Percentiles rank a stretch among this genome's conserved stretches.
phyloP scores from a whole-genome alignment of 2,329 filamentous ascomycete genomes.

The Lachnellula suecica region DNA sequence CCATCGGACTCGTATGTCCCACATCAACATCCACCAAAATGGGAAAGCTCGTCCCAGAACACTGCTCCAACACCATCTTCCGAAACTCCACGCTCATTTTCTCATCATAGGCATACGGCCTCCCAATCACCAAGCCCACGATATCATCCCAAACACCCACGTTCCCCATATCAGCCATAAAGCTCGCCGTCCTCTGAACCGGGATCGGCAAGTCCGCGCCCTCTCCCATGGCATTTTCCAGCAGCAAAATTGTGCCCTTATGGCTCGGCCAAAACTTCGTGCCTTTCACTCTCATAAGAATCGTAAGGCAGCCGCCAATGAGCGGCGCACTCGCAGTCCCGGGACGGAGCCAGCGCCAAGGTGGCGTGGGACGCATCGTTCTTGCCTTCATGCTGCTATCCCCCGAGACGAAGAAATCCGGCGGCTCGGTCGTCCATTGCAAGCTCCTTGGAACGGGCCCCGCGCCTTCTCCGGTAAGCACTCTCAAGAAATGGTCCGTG shows the following conservation, averaged over 20 bases:
- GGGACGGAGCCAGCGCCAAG: conserved; percentile 7
- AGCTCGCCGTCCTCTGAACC: neutral
- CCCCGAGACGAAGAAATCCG: neutral
- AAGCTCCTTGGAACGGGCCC: neutral
- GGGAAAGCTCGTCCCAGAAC: conserved; percentile 8
- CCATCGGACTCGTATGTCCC: conserved; percentile 20
- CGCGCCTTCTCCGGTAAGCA: conserved; percentile 4
- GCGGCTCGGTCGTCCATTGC: conserved; percentile 1
- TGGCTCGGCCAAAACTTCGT: conserved; percentile 10
- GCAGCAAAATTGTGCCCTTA: conserved; percentile 5
- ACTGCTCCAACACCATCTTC: conserved; percentile 9
- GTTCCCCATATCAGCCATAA: conserved; percentile 14
- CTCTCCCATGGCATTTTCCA: conserved; percentile 8
- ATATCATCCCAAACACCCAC: conserved; percentile 16
- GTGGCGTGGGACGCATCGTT: neutral
- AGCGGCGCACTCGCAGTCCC: conserved; percentile 1
- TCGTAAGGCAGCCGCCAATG: conserved; percentile 1
- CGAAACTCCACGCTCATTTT: conserved; percentile 6
- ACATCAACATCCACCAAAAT: conserved; percentile 19
- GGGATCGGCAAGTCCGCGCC: conserved; percentile 4
- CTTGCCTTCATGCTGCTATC: neutral
- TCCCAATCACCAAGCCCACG: conserved; percentile 16
- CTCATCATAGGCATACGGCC: conserved; percentile 9
- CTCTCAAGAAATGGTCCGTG: conserved; percentile 18
- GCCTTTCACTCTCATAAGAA: neutral